Evolutionary conservation across 140 eudicot species (phyloP), one percentile per base, ranked within the genome.

Genomic region (Flaveria floridana): DNA sequence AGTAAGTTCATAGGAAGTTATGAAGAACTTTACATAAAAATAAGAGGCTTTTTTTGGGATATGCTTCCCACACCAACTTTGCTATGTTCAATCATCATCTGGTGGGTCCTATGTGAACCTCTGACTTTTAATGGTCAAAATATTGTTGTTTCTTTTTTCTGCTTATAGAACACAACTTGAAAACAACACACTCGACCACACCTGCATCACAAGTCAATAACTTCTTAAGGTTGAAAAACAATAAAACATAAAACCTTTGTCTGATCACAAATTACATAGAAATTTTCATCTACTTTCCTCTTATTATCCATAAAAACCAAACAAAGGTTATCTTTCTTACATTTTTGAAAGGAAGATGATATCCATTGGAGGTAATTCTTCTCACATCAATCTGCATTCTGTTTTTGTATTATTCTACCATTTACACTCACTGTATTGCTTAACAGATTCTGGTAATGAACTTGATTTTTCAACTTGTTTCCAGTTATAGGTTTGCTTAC

Each of bases 401-500:
- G 30, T 21, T 21, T 3, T 26, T 23, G 41, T 59, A 20, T 28
- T 14, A 14, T 63, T 44, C 12, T 44, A 44, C 16, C n/a, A 15
- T 34, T 34, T 34, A 34, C 1, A 34, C 41, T 5, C 6, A 3
- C 7, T 7, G 39, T 64, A 30, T 8, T 15, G 47, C n/a, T 64
- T 30, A 15, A 39, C 25, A n/a, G 64, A 21, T 57, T 48, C 51
- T 42, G 12, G 23, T 39, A 13, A 52, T 23, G 14, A 68, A 56
- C 56, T 26, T 12, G 21, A 3, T 41, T 11, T 59, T 78, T 28
- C 18, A 14, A 42, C 28, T 62, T 51, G 23, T 16, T 19, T 56
- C 61, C 76, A 82, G 80, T 37, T 70, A 61, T 78, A 58, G 77
- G 77, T 41, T 76, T 70, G 65, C 59, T 82, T 16, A 25, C 64